A percentile compares a stretch with the other conserved stretches of the same genome.
Evolutionary conservation across 2,329 filamentous ascomycete species (phyloP).

Genomic region (Ophiostoma perfectum): DNA sequence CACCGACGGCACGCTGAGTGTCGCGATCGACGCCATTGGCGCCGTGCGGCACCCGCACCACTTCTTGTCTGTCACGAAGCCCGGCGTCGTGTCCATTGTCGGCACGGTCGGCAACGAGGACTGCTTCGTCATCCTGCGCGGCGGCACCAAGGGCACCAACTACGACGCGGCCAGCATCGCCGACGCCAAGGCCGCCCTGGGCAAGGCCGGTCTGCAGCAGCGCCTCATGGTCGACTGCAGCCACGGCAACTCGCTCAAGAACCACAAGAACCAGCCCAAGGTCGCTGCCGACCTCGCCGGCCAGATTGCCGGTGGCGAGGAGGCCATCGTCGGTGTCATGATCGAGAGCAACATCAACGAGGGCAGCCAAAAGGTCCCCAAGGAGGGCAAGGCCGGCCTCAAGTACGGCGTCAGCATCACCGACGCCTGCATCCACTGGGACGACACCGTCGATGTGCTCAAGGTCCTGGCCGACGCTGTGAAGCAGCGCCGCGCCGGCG

Average conservation of each 20-base stretch:
- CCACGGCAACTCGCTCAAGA: conserved; percentile 92
- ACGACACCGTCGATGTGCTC: conserved; percentile 76
- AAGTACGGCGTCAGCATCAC: conserved; percentile 96
- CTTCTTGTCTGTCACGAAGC: conserved; percentile 96
- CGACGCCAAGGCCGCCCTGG: conserved; percentile 73
- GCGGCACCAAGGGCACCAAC: conserved; percentile 90
- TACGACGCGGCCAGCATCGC: conserved; percentile 81
- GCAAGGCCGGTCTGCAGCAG: conserved; percentile 65
- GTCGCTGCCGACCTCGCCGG: conserved; percentile 76
- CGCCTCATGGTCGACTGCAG: conserved; percentile 97
- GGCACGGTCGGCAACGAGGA: conserved; percentile 93
- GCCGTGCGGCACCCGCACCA: conserved; percentile 89
- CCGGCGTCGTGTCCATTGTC: conserved; percentile 89
- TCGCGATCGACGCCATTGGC: conserved; percentile 93
- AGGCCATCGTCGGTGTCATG: conserved; percentile 93
- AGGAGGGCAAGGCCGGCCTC: conserved; percentile 75
- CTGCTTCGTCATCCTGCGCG: conserved; percentile 92
- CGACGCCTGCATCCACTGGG: conserved; percentile 93
- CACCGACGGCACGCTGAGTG: conserved; percentile 81
- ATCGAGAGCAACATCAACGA: conserved; percentile 97
- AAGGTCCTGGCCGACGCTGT: conserved; percentile 75
- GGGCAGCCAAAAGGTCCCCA: conserved; percentile 86
- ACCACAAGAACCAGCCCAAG: conserved; percentile 96
- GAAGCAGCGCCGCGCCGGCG: conserved; percentile 58
- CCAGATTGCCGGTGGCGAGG: conserved; percentile 80